Conservation (phyloP, 176 grass and related monocot species). For the Oryza glaberrima region DNA sequence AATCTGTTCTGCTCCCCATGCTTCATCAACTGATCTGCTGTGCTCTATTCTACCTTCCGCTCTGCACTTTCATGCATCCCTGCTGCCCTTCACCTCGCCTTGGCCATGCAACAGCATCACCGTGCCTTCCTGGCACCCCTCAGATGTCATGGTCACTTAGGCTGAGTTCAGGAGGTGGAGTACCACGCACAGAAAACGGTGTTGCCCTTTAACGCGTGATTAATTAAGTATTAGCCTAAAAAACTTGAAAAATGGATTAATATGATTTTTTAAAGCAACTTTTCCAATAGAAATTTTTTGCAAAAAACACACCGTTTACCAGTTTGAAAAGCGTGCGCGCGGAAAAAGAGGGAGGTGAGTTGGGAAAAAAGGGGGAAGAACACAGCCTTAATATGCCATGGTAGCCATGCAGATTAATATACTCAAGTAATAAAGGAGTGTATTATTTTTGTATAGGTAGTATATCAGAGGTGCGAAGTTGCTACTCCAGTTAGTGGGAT, state of each 20-base stretch:
- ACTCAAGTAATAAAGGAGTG: neutral
- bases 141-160: neutral
- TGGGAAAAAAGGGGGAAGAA: too few relatives aligned
- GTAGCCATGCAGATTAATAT: neutral
- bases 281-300: too few relatives aligned
- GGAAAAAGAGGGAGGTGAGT: too few relatives aligned
- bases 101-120: neutral
- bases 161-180: too few relatives aligned
- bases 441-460: neutral
- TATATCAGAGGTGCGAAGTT: neutral
- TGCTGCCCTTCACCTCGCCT: neutral
- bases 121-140: neutral
- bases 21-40: neutral
- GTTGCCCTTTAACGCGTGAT: too few relatives aligned
- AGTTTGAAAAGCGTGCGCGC: too few relatives aligned
- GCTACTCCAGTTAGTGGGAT: neutral
- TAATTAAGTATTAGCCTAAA: too few relatives aligned
- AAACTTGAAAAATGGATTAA: too few relatives aligned
- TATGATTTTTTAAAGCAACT: too few relatives aligned
- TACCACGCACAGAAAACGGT: too few relatives aligned
- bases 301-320: too few relatives aligned
- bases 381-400: neutral
- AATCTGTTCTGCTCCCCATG: neutral
- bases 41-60: neutral
- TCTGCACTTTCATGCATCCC: neutral